Evolutionary conservation across 495 filamentous ascomycete species (phyloP), one percentile per base, ranked within the genome.

Genomic region (Polyplosphaeria fusca): DNA sequence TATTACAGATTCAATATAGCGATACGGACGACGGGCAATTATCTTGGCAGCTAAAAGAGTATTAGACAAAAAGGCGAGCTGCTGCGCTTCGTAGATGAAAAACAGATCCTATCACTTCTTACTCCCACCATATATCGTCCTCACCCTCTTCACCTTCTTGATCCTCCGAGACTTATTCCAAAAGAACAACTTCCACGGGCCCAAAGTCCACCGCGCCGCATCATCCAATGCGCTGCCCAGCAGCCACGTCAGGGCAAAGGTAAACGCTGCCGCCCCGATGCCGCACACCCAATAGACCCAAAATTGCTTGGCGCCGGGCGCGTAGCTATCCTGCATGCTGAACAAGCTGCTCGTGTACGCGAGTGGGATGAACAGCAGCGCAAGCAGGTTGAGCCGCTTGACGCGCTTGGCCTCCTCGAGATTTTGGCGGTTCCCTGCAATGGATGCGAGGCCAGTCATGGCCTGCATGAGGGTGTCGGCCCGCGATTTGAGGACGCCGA

Each of bases 261-360:
- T 64, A 5, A 64, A 0, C 0, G 42, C 18, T 14, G 60, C 44
- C 1, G 48, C 24, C 5, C n/a, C 3, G 14, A 64, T 19, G 9
- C 55, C 48, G 13, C 30, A 32, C n/a, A 60, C 55, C 61, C 61
- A 64, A 52, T 64, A 64, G 4, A 64, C 46, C 61, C 61, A 64
- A 27, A 64, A 64, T n/a, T 55, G 28, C 2, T 24, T 28, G 12
- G 42, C 38, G 5, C 55, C 55, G 3, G 61, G 61, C 16, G 55
- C 50, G 27, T 48, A 64, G 12, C 39, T 32, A 32, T 60, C 55
- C 26, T 44, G 37, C 61, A 64, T 64, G 38, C 61, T 64, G 40
- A 64, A 64, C 45, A 64, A 41, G 13, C 20, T 35, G 2, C 16
- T 32, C 12, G 49, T 59, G 45, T 59, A 64, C 14, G 55, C 55